Evolutionary conservation across 805 yeast species (phyloP).

Genomic region (Maudiozyma bulderi): DNA sequence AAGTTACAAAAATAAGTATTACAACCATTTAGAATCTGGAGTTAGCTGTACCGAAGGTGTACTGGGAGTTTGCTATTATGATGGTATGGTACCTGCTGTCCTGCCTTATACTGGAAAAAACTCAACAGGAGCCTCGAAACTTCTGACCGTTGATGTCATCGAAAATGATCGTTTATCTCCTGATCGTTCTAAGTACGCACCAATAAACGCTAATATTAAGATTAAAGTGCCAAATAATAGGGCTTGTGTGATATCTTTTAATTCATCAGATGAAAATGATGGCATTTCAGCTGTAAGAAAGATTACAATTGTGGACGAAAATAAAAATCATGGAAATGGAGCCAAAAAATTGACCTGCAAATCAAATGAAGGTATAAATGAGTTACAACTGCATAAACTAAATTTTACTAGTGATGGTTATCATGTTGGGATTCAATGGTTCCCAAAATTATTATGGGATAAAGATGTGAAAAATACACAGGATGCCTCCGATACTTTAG

Average conservation of each 20-base stretch:
- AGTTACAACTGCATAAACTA: conserved; percentile 53
- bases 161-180: conserved; percentile 38
- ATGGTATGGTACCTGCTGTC: conserved; percentile 40
- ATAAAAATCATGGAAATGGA: conserved; percentile 22
- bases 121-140: conserved; percentile 25
- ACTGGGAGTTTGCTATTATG: conserved; percentile 43
- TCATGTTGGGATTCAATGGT: conserved; percentile 66
- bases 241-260: conserved; percentile 53
- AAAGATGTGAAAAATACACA: conserved; percentile 29
- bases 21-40: neutral
- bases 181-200: conserved; percentile 47
- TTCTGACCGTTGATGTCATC: conserved; percentile 40
- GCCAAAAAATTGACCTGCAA: conserved; percentile 31
- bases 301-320: conserved; percentile 37
- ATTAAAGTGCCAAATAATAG: conserved; percentile 55
- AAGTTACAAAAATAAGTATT: conserved; percentile 36
- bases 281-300: conserved; percentile 55
- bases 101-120: conserved; percentile 27
- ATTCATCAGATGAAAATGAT: conserved; percentile 29
- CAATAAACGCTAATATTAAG: conserved; percentile 51
- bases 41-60: conserved; percentile 41
- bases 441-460: conserved; percentile 37
- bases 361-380: conserved; percentile 52
- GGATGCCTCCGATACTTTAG: conserved; percentile 33
- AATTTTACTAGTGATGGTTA: conserved; percentile 45